These are phyloP conservation scores for Ettlia oleoabundans DNA, from an alignment of 139 green algal species.

Conservation along the genomic window DNA sequence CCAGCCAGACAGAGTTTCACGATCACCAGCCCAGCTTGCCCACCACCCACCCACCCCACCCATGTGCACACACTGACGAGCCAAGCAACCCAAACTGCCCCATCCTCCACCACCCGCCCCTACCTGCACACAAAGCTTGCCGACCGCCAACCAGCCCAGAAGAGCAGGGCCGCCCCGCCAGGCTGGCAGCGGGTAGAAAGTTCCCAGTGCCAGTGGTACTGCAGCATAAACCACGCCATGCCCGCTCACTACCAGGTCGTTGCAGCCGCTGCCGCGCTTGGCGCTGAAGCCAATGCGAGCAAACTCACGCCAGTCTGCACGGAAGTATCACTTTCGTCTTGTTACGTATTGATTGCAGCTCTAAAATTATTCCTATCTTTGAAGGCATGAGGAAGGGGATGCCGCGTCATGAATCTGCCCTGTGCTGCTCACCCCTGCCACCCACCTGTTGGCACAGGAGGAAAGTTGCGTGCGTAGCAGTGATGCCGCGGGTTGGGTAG, in stretches of 20 bases:
- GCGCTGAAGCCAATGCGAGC: slow-evolving; percentile 58
- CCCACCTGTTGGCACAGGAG: slow-evolving; percentile 6
- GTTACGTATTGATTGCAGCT: too few species aligned
- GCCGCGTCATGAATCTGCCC: too few species aligned
- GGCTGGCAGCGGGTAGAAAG: slow-evolving; percentile 59
- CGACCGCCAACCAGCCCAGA: slow-evolving; percentile 31
- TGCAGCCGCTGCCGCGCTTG: slow-evolving; percentile 77
- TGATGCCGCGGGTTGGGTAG: slow-evolving; percentile 75
- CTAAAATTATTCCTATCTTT: too few species aligned
- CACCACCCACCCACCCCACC: too few species aligned
- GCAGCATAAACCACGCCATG: slow-evolving; percentile 75
- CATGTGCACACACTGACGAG: too few species aligned
- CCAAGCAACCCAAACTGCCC: too few species aligned
- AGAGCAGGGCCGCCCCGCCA: slow-evolving; percentile 40
- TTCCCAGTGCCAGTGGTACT: slow-evolving; percentile 64
- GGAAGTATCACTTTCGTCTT: too few species aligned
- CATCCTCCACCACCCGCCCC: too few species aligned
- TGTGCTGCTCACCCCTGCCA: too few species aligned
- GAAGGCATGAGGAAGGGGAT: too few species aligned
- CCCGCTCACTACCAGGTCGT: slow-evolving; percentile 80
- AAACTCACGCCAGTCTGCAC: slow-evolving; percentile 55
- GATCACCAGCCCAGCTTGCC: too few species aligned
- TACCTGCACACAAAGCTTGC: slow-evolving; percentile 47
- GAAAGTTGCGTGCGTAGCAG: slow-evolving; percentile 78
- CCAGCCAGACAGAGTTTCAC: too few species aligned